A percentile compares a stretch with the other conserved stretches of the same genome.
These are phyloP conservation scores for Schrenkiella parvula DNA, from an alignment of 345 rosid species.

Conservation along the genomic window DNA sequence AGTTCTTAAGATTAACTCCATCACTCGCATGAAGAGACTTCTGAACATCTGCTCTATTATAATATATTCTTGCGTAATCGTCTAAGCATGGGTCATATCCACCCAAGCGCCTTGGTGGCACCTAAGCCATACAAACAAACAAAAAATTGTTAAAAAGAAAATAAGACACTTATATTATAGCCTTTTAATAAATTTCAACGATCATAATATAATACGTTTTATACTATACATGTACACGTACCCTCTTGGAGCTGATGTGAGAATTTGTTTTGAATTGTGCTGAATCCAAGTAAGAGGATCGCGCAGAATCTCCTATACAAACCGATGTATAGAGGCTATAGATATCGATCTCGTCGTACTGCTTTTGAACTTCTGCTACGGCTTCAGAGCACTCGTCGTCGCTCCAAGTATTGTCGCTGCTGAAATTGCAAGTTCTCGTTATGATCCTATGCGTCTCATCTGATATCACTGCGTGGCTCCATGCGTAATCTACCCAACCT, in stretches of 20 bases:
- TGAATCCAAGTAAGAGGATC: slow-evolving; percentile 24
- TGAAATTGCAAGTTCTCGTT: slow-evolving; percentile 75
- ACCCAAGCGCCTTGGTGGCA: slow-evolving; percentile 79
- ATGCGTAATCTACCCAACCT: slow-evolving; percentile 95
- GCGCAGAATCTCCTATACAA: slow-evolving; percentile 50
- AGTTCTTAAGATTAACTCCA: slow-evolving; percentile 54
- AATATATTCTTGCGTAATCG: slow-evolving; percentile 63
- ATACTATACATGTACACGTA: background rate
- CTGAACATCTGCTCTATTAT: slow-evolving; percentile 88
- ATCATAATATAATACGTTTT: background rate
- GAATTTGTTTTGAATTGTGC: slow-evolving; percentile 3
- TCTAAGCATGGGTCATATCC: slow-evolving; percentile 96
- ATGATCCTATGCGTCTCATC: slow-evolving; percentile 78
- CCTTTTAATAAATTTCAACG: background rate
- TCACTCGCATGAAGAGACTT: slow-evolving; percentile 78
- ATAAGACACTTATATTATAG: background rate
- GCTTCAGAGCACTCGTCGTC: slow-evolving; percentile 61
- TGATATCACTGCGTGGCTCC: slow-evolving; percentile 99
- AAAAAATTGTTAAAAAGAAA: background rate
- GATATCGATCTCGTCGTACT: slow-evolving; percentile 82
- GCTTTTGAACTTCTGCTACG: slow-evolving; percentile 63
- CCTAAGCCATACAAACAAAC: background rate
- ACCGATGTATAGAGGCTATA: slow-evolving; percentile 83
- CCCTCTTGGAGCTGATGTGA: slow-evolving; percentile 18
- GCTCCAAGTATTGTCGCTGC: slow-evolving; percentile 67